Conservation (phyloP, 2,329 filamentous ascomycete genomes). For the Cladosporium oxysporum region DNA sequence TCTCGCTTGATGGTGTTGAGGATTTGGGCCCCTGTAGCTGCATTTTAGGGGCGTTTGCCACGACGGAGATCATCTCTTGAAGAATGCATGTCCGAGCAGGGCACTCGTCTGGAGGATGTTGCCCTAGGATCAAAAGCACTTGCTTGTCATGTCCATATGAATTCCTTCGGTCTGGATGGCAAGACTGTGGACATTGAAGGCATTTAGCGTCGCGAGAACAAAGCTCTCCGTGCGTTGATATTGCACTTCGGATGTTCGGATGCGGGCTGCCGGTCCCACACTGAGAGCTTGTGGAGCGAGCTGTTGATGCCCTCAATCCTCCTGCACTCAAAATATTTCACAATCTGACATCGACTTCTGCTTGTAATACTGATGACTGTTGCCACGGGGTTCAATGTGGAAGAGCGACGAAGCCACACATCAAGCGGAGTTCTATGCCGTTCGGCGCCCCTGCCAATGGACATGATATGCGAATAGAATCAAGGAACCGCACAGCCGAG, state of each 20-base stretch:
- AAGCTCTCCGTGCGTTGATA: background rate
- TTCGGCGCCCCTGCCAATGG: background rate
- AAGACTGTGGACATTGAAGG: background rate
- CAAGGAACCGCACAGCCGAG: background rate
- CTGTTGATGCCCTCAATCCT: background rate
- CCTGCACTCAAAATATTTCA: background rate
- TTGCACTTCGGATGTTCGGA: background rate
- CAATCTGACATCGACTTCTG: background rate
- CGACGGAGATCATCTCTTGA: background rate
- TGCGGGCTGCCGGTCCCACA: background rate
- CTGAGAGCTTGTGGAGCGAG: background rate
- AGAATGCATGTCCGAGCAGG: background rate
- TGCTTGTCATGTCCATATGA: background rate
- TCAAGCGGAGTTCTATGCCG: background rate
- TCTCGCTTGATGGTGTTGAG: conserved; percentile 2
- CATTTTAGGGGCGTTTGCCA: background rate
- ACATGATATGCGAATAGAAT: background rate
- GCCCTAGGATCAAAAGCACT: background rate
- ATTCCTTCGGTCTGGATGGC: background rate
- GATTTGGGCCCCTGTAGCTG: background rate
- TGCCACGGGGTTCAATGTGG: background rate
- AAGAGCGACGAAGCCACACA: background rate
- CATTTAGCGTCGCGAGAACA: background rate
- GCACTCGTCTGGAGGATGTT: background rate
- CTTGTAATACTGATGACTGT: background rate